Percentiles rank a stretch among this genome's conserved stretches.
phyloP scores from a whole-genome alignment of 495 filamentous ascomycete genomes.

The Tetracladium setigerum region DNA sequence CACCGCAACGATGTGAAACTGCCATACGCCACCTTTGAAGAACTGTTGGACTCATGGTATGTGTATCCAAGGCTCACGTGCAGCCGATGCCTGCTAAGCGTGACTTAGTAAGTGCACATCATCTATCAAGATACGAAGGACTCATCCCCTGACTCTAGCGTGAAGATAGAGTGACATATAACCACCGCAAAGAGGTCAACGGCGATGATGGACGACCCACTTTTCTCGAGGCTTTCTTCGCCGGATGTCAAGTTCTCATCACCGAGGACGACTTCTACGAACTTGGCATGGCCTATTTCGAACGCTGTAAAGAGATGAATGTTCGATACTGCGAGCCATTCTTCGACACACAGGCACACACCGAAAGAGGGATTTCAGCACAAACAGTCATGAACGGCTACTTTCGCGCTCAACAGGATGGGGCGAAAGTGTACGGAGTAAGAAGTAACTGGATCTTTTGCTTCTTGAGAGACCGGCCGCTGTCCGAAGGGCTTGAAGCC shows the following conservation, averaged over 20 bases:
- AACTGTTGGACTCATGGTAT: too few species aligned
- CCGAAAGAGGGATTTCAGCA: constrained; percentile 51
- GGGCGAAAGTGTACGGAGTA: constrained; percentile 52
- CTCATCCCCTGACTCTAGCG: too few species aligned
- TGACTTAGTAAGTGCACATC: too few species aligned
- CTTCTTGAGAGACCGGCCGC: too few species aligned
- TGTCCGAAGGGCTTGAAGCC: too few species aligned
- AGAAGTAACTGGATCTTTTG: too few species aligned
- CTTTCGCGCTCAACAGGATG: constrained; percentile 45
- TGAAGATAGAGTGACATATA: background rate
- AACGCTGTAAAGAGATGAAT: constrained; percentile 49
- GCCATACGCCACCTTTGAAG: background rate
- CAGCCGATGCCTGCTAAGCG: too few species aligned
- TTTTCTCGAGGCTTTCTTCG: constrained; percentile 70
- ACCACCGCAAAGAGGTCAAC: background rate
- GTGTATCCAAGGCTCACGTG: too few species aligned
- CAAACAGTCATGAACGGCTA: constrained; percentile 52
- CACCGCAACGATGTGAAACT: constrained; percentile 38
- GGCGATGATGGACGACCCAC: constrained; percentile 1
- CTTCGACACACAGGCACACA: constrained; percentile 71
- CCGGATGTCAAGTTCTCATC: constrained; percentile 56
- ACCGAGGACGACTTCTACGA: constrained; percentile 56
- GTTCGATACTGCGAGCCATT: constrained; percentile 69
- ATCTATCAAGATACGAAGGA: too few species aligned
- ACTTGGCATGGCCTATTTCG: constrained; percentile 64